Conservation (phyloP, 192 early-diverging fungal genomes). For the Ramicandelaber brevisporus region DNA sequence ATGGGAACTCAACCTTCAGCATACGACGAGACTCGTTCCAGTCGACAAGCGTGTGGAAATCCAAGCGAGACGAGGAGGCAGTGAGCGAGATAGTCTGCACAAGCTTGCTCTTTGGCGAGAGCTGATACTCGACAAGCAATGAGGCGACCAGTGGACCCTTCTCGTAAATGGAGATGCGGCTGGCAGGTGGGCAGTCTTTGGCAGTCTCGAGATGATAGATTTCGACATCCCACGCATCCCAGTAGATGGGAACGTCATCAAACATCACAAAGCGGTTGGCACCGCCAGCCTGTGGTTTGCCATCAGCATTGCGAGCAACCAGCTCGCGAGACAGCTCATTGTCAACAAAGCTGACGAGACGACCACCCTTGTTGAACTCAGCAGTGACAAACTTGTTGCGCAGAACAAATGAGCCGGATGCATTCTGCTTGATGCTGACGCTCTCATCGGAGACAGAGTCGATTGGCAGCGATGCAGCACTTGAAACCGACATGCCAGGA, state of each 20-base stretch:
- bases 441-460: no score
- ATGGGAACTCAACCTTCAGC: constrained; percentile 79
- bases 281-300: constrained; percentile 19
- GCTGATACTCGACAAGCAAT: constrained; percentile 27
- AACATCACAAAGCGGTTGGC: constrained; percentile 61
- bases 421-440: no score
- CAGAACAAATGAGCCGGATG: no score
- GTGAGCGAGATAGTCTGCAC: constrained; percentile 51
- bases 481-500: no score
- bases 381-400: constrained; percentile 52
- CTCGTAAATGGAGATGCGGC: constrained; percentile 23
- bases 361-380: constrained; percentile 45
- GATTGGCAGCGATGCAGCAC: constrained; percentile 6
- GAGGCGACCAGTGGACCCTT: constrained; percentile 61
- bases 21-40: constrained; percentile 84
- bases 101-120: constrained; percentile 40
- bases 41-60: constrained; percentile 70
- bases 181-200: constrained; percentile 21
- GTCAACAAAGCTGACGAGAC: constrained; percentile 41
- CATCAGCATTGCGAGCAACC: constrained; percentile 17
- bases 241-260: constrained; percentile 70
- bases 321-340: constrained; percentile 20
- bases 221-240: constrained; percentile 80
- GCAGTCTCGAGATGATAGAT: constrained; percentile 82
- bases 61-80: constrained; percentile 41